These are phyloP conservation scores for Nadsonia fulvescens DNA, from an alignment of 805 yeast species.

Conservation along the genomic window DNA sequence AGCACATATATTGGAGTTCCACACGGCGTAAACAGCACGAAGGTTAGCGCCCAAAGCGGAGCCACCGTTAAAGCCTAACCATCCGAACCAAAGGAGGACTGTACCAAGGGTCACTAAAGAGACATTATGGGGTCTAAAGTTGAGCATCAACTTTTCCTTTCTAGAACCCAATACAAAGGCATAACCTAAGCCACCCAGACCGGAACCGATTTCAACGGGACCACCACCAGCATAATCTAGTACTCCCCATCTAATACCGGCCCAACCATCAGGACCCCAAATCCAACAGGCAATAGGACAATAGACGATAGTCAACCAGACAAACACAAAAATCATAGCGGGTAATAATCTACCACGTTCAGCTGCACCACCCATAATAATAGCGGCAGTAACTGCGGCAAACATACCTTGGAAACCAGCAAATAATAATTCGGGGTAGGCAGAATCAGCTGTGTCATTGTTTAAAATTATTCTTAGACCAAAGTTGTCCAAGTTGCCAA, in stretches of 20 bases:
- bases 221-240: constrained; percentile 97
- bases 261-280: constrained; percentile 93
- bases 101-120: constrained; percentile 85
- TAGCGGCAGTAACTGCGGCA: constrained; percentile 78
- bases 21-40: constrained; percentile 72
- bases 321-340: constrained; percentile 58
- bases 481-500: constrained; percentile 70
- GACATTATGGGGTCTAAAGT: constrained; percentile 89
- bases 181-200: constrained; percentile 70
- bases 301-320: constrained; percentile 84
- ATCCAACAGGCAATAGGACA: constrained; percentile 94
- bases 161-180: constrained; percentile 41
- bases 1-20: constrained; percentile 83
- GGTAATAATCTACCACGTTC: constrained; percentile 87
- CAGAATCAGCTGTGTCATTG: constrained; percentile 21
- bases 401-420: constrained; percentile 85
- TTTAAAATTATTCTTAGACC: constrained; percentile 62
- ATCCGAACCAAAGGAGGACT: constrained; percentile 74
- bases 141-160: constrained; percentile 54
- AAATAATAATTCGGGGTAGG: constrained; percentile 69
- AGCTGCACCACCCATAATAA: constrained; percentile 80
- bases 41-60: constrained; percentile 68
- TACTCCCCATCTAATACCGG: constrained; percentile 66
- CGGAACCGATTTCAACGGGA: constrained; percentile 84
- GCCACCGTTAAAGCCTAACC: constrained; percentile 93